Conservation (phyloP, 192 early-diverging fungal genomes). For the Spizellomyces punctatus region DNA sequence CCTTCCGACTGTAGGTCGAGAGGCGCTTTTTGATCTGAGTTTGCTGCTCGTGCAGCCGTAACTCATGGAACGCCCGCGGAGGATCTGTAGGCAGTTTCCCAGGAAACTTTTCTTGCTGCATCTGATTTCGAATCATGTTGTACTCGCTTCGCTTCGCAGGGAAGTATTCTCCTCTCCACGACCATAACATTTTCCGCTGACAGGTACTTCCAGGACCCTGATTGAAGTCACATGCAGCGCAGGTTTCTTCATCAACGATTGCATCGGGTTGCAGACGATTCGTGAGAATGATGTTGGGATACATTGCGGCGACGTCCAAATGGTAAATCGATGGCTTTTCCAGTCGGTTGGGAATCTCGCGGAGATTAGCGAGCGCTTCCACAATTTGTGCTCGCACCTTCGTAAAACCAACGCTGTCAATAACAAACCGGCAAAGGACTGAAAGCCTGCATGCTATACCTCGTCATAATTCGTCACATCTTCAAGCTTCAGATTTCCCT, state of each 20-base stretch:
- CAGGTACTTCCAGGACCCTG: constrained; percentile 78
- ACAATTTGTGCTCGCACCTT: constrained; percentile 69
- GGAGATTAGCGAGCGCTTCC: constrained; percentile 64
- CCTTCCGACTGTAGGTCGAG: constrained; percentile 83
- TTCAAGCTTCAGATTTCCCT: constrained; percentile 72
- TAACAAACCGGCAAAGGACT: too few species aligned
- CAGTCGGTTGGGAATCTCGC: constrained; percentile 75
- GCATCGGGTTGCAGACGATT: constrained; percentile 98
- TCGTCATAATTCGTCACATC: constrained; percentile 91
- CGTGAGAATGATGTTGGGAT: constrained; percentile 98
- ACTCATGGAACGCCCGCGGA: constrained; percentile 65
- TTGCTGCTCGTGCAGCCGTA: constrained; percentile 70
- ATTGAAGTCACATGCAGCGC: constrained; percentile 94
- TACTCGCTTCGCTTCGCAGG: constrained; percentile 87
- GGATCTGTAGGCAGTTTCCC: constrained; percentile 48
- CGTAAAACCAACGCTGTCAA: constrained; percentile 1
- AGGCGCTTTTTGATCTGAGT: constrained; percentile 76
- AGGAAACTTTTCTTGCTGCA: constrained; percentile 82
- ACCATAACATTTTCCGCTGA: constrained; percentile 94
- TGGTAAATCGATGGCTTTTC: constrained; percentile 93
- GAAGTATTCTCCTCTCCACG: constrained; percentile 96
- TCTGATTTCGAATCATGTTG: constrained; percentile 87
- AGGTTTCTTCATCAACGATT: constrained; percentile 84
- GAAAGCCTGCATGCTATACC: constrained; percentile 42
- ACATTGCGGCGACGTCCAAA: constrained; percentile 99